Percentiles rank a stretch among this genome's conserved stretches.
phyloP scores from a whole-genome alignment of 768 basidiomycete genomes.

The Suillus ampliporus region DNA sequence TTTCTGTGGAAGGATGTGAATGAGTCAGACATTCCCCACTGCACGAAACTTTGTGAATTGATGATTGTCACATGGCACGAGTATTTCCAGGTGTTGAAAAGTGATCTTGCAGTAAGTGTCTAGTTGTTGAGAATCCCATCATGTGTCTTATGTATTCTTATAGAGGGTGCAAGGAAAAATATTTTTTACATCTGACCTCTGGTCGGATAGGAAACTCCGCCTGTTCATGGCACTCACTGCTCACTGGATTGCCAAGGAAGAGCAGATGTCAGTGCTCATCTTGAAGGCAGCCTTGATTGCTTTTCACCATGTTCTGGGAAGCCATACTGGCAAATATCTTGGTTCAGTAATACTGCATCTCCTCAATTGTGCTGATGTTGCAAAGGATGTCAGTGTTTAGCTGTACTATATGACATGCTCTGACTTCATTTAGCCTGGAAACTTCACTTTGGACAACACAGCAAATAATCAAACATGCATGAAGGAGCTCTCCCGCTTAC shows the following conservation, averaged over 20 bases:
- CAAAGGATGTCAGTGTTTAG: not conserved
- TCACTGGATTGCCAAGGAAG: constrained; percentile 29
- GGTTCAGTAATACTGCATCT: not conserved
- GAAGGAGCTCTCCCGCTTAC: constrained; percentile 1
- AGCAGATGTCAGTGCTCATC: not conserved
- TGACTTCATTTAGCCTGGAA: not conserved
- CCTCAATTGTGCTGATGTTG: constrained; percentile 1
- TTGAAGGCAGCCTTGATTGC: constrained; percentile 18
- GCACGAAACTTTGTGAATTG: too few species aligned
- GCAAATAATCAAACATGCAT: constrained; percentile 23
- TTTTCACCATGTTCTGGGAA: constrained; percentile 20
- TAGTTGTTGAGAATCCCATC: too few species aligned
- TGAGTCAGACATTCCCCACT: not conserved
- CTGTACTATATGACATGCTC: too few species aligned
- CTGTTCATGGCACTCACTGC: constrained; percentile 40
- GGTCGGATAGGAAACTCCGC: constrained; percentile 32
- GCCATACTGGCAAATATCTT: constrained; percentile 17
- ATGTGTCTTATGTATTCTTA: not conserved
- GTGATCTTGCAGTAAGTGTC: too few species aligned
- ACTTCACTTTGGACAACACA: constrained; percentile 19
- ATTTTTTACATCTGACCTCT: constrained; percentile 41
- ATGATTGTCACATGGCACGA: too few species aligned
- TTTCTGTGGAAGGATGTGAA: not conserved
- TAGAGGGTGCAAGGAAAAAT: constrained; percentile 4
- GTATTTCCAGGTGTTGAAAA: too few species aligned